Evolutionary conservation across 768 basidiomycete species (phyloP), one percentile per base, ranked within the genome.

Genomic region (Boletus sp.): DNA sequence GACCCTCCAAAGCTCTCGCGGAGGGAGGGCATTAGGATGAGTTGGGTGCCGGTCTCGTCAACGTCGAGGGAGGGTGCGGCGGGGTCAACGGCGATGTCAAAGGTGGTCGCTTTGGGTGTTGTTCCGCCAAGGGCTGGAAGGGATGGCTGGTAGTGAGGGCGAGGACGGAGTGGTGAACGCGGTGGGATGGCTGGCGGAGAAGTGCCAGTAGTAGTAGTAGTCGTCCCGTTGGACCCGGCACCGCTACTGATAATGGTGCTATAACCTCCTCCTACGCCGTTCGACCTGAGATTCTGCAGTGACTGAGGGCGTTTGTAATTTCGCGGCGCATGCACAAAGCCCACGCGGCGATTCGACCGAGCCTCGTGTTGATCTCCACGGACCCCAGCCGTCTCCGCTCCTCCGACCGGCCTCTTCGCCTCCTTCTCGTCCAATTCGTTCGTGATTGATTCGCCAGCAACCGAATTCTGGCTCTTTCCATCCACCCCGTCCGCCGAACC

Each of bases 261-360:
- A 56, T 54, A 56, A 56, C 57, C 13, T 21, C 33, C 42, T 21
- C 19, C 47, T 32, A 38, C 39, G 43, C 45, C 49, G 64, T 52
- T 51, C 9, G 37, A 53, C 63, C 57, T 64, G 67, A 68, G 60
- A 63, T 67, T 53, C 54, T 63, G 59, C 23, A 68, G 64, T 11
- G 68, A 65, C 55, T 57, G 68, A 44, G 68, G 67, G 54, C 66
- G 67, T 69, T 68, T 69, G 71, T 66, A 73, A 59, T 69, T 61
- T 60, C 63, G 61, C 55, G 71, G 71, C 50, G 70, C 68, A 64
- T 63, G 65, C 56, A 72, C 66, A 51, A 70, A 64, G 53, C 71
- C 70, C 78, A 79, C 74, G 78, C 76, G 78, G 75, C 65, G 64
- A 52, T 43, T 52, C 53, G 74, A 73, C 69, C 73, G 77, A 76